These are phyloP conservation scores for Vinca minor DNA, from an alignment of 257 asterid genomes.

Conservation along the genomic window DNA sequence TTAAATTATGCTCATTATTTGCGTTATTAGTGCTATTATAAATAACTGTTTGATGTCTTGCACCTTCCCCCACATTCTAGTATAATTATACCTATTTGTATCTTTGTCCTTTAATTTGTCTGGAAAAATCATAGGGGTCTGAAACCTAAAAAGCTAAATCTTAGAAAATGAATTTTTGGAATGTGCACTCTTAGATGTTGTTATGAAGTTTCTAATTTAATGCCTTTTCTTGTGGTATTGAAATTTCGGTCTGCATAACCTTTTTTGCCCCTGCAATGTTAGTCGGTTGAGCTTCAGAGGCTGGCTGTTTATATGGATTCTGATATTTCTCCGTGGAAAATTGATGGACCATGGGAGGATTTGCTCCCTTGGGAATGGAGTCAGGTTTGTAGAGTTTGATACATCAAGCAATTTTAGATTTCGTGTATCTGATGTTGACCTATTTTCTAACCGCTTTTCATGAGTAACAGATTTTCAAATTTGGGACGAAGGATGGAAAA, in stretches of 20 bases:
- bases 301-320: slow-evolving; percentile 85
- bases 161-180: background rate
- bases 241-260: slow-evolving; percentile 4
- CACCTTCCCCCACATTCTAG: background rate
- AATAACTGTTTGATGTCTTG: background rate
- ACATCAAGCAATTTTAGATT: slow-evolving; percentile 11
- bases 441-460: slow-evolving; percentile 17
- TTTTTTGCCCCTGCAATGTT: slow-evolving; percentile 18
- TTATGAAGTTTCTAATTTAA: background rate
- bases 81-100: background rate
- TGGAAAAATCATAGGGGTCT: background rate
- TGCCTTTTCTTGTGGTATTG: background rate
- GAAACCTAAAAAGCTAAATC: background rate
- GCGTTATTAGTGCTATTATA: background rate
- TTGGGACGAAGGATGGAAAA: slow-evolving; percentile 75
- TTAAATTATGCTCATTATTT: background rate
- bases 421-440: slow-evolving; percentile 12
- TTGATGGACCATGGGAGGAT: slow-evolving; percentile 70
- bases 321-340: slow-evolving; percentile 70
- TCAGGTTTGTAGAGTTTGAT: slow-evolving; percentile 50
- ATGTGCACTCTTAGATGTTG: background rate
- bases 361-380: slow-evolving; percentile 76
- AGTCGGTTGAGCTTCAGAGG: slow-evolving; percentile 87
- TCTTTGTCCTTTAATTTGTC: too few relatives aligned
- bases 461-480: slow-evolving; percentile 59